Conservation (phyloP, 768 basidiomycete genomes). For the Tricholomella constricta region DNA sequence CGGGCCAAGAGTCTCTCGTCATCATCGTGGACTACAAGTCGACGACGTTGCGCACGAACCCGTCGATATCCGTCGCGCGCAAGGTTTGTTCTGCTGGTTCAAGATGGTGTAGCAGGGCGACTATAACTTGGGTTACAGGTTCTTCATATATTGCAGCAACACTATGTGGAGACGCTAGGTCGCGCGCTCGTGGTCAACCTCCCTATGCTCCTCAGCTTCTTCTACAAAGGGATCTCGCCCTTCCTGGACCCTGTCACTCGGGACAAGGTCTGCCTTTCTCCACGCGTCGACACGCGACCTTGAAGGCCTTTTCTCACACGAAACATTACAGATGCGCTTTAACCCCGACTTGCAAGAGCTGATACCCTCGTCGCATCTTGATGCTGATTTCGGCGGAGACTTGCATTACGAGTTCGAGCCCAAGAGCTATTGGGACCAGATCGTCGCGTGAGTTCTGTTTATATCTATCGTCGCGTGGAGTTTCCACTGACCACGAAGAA, state of each 20-base stretch:
- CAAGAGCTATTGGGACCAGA: constrained; percentile 76
- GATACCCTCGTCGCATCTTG: constrained; percentile 73
- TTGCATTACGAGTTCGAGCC: constrained; percentile 75
- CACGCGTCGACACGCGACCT: not conserved
- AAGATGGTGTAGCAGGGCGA: not conserved
- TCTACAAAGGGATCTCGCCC: constrained; percentile 82
- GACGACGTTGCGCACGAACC: constrained; percentile 80
- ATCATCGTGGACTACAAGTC: constrained; percentile 88
- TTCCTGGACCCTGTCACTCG: constrained; percentile 88
- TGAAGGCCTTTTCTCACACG: not conserved
- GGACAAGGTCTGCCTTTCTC: constrained; percentile 62
- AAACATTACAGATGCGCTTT: constrained; percentile 71
- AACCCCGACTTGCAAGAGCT: constrained; percentile 82
- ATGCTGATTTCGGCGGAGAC: constrained; percentile 81
- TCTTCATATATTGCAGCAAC: constrained; percentile 79
- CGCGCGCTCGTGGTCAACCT: constrained; percentile 83
- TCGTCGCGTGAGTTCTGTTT: constrained; percentile 55
- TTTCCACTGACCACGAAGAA: not conserved
- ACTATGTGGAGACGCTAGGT: constrained; percentile 88
- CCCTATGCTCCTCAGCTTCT: constrained; percentile 70
- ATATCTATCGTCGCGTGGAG: not conserved
- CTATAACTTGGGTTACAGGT: constrained; percentile 39
- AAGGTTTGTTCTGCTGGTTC: constrained; percentile 47
- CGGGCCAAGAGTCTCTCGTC: constrained; percentile 78
- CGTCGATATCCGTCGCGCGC: constrained; percentile 77